Base-by-base conservation (phyloP, 2,329 filamentous ascomycete species). In the Hymenoscyphus albidus region DNA sequence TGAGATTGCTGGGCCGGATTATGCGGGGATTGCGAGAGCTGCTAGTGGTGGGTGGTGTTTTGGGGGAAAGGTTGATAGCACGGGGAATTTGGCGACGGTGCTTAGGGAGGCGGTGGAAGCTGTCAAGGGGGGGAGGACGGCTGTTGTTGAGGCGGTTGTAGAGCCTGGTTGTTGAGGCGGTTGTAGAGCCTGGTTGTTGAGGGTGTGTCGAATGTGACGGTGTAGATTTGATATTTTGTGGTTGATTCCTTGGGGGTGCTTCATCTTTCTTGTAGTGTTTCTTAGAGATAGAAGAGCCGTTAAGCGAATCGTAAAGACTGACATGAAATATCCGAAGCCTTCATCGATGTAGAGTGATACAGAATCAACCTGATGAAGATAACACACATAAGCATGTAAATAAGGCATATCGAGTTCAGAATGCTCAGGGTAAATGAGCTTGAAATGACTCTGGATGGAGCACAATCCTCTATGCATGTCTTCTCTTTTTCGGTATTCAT, bases 21-120 rank as follows among this genome's bases (percentile, higher is more conserved):
- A 89, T 71, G 79, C 85, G 0, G 87, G 87, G 0, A 89, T 90
- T 66, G 88, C 88, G 0, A 86, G 84, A 74, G 88, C 88, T 5
- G 86, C 88, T 0, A 81, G 82, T 0, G 87, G 87, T 6, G 86
- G 86, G 0, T 79, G 85, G 61, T 72, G 86, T 2, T 89, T 86
- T 84, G 85, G 86, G 4, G 85, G 80, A 5, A 79, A 82, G 65
- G 86, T 86, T 0, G 79, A 81, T 0, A 86, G 81, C 5, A 82
- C 82, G 1, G 79, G 80, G 3, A 83, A 89, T 51, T 71, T 90
- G 59, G 78, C 80, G 1, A 79, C 77, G 63, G 71, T 84, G 59
- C 73, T 89, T 59, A 81, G 81, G 0, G 79, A 85, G 70, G 88
- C 87, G 6, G 80, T 90, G 7, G 78, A 85, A 70, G 81, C 79